Percentiles rank a stretch among this genome's conserved stretches.
Evolutionary conservation across 163 green algal genomes (phyloP).

Genomic region (Scenedesmus sp.): DNA sequence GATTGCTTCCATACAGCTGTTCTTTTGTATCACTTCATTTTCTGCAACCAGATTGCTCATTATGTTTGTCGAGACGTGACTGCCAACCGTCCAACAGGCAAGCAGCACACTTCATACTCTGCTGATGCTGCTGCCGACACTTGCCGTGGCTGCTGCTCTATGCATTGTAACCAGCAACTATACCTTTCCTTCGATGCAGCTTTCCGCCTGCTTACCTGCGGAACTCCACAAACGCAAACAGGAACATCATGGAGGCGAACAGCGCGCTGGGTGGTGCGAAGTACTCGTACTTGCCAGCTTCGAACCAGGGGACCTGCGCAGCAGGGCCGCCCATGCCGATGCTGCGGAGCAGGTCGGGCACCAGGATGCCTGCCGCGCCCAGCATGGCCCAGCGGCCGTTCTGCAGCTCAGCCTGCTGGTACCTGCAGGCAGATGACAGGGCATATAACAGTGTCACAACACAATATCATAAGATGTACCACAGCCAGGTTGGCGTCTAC

Average conservation of each 20-base stretch:
- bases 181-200: too few relatives aligned
- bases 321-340: conserved; percentile 75
- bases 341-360: conserved; percentile 80
- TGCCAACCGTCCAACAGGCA: too few relatives aligned
- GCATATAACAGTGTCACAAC: not conserved
- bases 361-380: conserved; percentile 80
- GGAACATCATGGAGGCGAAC: conserved; percentile 87
- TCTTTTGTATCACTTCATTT: too few relatives aligned
- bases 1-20: too few relatives aligned
- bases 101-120: too few relatives aligned
- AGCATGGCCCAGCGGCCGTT: conserved; percentile 95
- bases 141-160: too few relatives aligned
- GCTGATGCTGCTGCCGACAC: too few relatives aligned
- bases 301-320: conserved; percentile 68
- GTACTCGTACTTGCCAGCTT: conserved; percentile 80
- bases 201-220: conserved; percentile 77
- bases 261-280: conserved; percentile 75
- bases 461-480: not conserved
- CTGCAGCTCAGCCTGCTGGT: conserved; percentile 88
- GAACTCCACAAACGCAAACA: conserved; percentile 90
- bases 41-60: too few relatives aligned
- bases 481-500: not conserved
- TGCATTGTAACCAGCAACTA: too few relatives aligned
- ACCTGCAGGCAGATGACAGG: conserved; percentile 52
- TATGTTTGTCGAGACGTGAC: too few relatives aligned